Evolutionary conservation across 768 basidiomycete species (phyloP), one percentile per base, ranked within the genome.

Genomic region (Rhizopogon vulgaris): DNA sequence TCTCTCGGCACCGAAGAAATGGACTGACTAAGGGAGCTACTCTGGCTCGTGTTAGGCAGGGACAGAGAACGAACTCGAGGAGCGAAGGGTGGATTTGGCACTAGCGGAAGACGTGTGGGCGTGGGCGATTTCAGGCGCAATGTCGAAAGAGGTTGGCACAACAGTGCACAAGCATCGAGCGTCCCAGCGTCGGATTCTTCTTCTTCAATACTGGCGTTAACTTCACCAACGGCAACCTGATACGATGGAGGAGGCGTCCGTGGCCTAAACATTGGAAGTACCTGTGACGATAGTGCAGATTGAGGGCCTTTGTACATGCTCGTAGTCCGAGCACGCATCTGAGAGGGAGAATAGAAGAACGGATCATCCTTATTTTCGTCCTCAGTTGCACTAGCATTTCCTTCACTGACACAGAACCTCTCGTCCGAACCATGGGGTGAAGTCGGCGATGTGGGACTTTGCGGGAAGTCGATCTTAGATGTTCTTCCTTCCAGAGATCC

Each of bases 71-170:
- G 68, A 14, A 59, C 56, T 17, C 62, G 53, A 28, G 62, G 55
- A 49, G 48, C 28, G 34, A 63, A 58, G 3, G 56, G 24, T 14
- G 46, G 39, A 37, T 48, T 54, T 39, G 53, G 46, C 15, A 42
- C 43, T 25, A 56, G 48, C 7, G 60, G 38, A 41, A 58, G 61
- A 30, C 49, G 56, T 18, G 57, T 24, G 3, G 52, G 14, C 5
- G 45, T 18, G n/a, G 53, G 42, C 1, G 67, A 42, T 8, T 59
- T 52, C 39, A 54, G 32, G 28, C 52, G 50, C 6, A 57, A 52
- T 1, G 57, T 53, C 10, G 66, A 56, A 6, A 66, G 28, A 9
- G 68, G 68, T 39, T 63, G 66, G 39, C 64, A 52, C n/a, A 69
- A 38, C 25, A 68, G 45, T 14, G 64, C 58, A 37, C 66, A 68